These are phyloP conservation scores for Gardenia jasminoides DNA, from an alignment of 257 asterid genomes.

Conservation along the genomic window DNA sequence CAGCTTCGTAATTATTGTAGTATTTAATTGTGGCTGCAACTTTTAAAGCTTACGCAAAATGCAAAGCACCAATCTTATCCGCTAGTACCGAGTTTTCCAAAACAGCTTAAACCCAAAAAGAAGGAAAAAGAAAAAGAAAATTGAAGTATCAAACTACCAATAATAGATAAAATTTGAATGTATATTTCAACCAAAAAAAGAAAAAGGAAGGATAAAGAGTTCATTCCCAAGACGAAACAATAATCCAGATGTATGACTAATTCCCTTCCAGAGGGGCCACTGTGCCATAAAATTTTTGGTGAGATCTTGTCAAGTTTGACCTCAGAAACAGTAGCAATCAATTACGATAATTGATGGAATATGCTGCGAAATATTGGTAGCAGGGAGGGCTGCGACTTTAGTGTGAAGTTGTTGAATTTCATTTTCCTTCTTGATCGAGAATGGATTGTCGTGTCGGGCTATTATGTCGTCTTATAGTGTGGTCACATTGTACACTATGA, in stretches of 20 bases:
- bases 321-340: constrained; percentile 8
- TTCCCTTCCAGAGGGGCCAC: background rate
- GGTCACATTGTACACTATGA: no score
- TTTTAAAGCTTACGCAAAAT: background rate
- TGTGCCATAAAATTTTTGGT: background rate
- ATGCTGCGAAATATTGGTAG: background rate
- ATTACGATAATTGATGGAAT: background rate
- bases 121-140: background rate
- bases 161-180: background rate
- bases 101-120: no score
- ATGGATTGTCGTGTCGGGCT: background rate
- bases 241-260: background rate
- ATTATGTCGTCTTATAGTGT: background rate
- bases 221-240: background rate
- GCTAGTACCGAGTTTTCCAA: no score
- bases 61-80: no score
- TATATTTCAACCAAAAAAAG: no score
- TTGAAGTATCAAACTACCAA: background rate
- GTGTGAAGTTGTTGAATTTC: constrained; percentile 7
- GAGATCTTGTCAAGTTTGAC: constrained; percentile 9
- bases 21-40: background rate
- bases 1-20: background rate
- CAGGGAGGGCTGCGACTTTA: constrained; percentile 3
- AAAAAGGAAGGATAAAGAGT: no score
- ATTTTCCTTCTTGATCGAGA: background rate